Percentiles rank a stretch among this genome's conserved stretches.
These are phyloP conservation scores for Lumnitzera littorea DNA, from an alignment of 345 rosid species.

Conservation along the genomic window DNA sequence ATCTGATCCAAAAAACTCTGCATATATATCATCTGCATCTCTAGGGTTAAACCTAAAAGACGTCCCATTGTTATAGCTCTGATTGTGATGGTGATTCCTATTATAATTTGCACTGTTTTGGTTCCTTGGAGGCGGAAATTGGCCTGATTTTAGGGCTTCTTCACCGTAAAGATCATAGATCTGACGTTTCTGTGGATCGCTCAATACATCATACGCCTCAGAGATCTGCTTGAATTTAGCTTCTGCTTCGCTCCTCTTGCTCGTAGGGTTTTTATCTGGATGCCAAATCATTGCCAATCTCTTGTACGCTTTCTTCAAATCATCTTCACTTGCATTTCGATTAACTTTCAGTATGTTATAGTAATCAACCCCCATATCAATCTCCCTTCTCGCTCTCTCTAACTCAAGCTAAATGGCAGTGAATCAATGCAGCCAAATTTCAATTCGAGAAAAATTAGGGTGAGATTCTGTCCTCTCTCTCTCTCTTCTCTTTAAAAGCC, in stretches of 20 bases:
- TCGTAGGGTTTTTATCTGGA: constrained; percentile 85
- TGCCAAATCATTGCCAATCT: constrained; percentile 97
- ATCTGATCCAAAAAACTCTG: constrained; percentile 58
- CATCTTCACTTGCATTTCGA: constrained; percentile 78
- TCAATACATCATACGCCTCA: constrained; percentile 51
- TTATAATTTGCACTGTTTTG: constrained; percentile 12
- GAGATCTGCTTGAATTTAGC: constrained; percentile 91
- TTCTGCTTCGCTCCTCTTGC: constrained; percentile 61
- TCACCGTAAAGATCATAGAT: constrained; percentile 94
- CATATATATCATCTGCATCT: constrained; percentile 73
- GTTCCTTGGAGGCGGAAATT: constrained; percentile 39
- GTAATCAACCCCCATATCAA: constrained; percentile 76
- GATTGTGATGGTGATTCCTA: constrained; percentile 5
- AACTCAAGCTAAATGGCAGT: too few species aligned
- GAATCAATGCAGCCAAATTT: too few species aligned
- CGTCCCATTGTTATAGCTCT: constrained; percentile 2
- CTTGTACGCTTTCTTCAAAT: constrained; percentile 79
- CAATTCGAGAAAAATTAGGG: too few species aligned
- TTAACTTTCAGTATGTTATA: constrained; percentile 90
- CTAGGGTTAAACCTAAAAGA: constrained; percentile 60
- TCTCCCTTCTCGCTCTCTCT: not conserved
- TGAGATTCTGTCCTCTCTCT: not conserved
- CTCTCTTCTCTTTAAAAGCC: too few species aligned
- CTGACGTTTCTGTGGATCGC: constrained; percentile 71
- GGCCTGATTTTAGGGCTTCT: constrained; percentile 77